phyloP scores from a whole-genome alignment of 805 yeast species.

The Zygoascus biomembranicola region DNA sequence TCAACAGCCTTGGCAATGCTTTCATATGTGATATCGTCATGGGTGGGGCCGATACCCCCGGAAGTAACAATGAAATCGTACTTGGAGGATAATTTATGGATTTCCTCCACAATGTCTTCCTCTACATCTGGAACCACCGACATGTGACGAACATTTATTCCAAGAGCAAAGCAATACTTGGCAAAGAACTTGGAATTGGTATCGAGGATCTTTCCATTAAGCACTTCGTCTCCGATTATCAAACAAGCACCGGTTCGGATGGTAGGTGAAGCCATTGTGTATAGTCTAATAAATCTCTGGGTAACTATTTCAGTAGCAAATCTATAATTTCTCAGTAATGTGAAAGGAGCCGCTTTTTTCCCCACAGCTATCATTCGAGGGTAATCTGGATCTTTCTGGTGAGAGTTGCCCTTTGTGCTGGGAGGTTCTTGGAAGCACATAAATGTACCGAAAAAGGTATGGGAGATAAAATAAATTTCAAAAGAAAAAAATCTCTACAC shows the following conservation, averaged over 20 bases:
- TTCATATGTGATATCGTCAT: constrained; percentile 81
- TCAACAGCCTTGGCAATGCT: constrained; percentile 59
- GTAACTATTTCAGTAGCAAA: too few relatives aligned
- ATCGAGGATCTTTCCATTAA: constrained; percentile 77
- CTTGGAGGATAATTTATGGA: constrained; percentile 38
- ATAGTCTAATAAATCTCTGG: background rate
- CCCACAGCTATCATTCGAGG: background rate
- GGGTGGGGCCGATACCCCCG: constrained; percentile 80
- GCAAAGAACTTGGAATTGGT: constrained; percentile 71
- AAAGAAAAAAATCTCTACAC: too few relatives aligned
- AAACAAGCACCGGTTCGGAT: constrained; percentile 21
- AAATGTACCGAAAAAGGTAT: too few relatives aligned
- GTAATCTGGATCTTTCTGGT: background rate
- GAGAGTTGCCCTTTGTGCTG: background rate
- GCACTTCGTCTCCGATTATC: constrained; percentile 81
- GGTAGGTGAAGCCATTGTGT: background rate
- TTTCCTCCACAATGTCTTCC: constrained; percentile 49
- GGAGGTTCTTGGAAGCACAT: background rate
- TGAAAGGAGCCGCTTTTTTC: too few relatives aligned
- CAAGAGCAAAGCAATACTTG: constrained; percentile 55
- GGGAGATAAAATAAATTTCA: too few relatives aligned
- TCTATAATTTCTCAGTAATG: too few relatives aligned
- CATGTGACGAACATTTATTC: constrained; percentile 58
- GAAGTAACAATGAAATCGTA: constrained; percentile 66
- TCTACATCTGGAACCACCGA: constrained; percentile 73